Evolutionary conservation across 768 basidiomycete species (phyloP), one percentile per base, ranked within the genome.

Genomic region (Trametes cubensis): DNA sequence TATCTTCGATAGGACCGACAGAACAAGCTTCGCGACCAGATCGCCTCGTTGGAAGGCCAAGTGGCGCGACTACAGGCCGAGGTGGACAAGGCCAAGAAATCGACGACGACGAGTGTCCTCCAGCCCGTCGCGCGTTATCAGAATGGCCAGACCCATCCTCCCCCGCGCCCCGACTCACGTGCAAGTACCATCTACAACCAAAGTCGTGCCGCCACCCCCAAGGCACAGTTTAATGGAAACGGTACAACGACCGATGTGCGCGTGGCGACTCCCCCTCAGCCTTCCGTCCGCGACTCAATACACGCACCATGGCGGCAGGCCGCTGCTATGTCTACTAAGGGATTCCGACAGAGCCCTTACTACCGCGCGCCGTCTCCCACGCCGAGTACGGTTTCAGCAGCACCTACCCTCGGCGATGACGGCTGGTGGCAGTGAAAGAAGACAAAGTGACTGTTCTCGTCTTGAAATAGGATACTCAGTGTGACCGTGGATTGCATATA

Each of bases 261-360:
- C 34, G 79, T 80, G 41, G 72, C 75, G 51, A 83, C 86, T 4
- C 82, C 83, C n/a, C 81, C 83, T 0, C 73, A 75, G 42, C 63
- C 81, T 6, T 87, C 87, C 2, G 88, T 92, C 14, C 85, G 87
- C 82, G 86, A 91, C 68, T 93, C 92, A 1, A 91, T 84, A 65
- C 84, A 84, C 47, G 83, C 83, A 26, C 83, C 81, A 6, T 60
- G 58, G 66, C 66, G 64, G 23, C 70, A 58, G 44, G 47, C 42
- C 15, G 55, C 82, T 72, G 80, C 83, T 59, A 80, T 81, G 10
- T 80, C 81, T 20, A 69, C 66, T 21, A 71, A 67, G 58, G 70
- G 49, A 65, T 61, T 58, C 69, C 47, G 55, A 66, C 34, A 69
- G 40, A 69, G 70, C 58, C 77, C 78, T 30, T 54, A 69, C 38